phyloP scores from a whole-genome alignment of 225 moss, liverwort and hornwort species.

The Physcomitrellopsis africana region DNA sequence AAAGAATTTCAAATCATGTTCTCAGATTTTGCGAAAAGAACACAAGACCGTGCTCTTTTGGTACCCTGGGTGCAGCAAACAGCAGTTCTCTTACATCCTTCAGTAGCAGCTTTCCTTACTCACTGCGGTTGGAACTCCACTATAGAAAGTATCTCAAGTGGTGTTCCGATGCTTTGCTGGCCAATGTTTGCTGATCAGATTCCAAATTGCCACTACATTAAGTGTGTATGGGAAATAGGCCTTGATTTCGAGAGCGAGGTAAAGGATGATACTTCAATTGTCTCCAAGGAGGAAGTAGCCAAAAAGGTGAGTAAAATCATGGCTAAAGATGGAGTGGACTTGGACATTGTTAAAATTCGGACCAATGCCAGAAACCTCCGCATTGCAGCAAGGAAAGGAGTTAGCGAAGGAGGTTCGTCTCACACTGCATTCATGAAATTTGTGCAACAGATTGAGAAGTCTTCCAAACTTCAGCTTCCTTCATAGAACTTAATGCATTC shows the following conservation, averaged over 20 bases:
- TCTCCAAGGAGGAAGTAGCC: slow-evolving; percentile 9
- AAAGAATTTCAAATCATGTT: too few relatives aligned
- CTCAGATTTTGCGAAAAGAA: too few relatives aligned
- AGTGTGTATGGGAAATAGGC: slow-evolving; percentile 32
- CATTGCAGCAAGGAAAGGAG: slow-evolving; percentile 16
- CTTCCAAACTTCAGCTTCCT: not conserved
- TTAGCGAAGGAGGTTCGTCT: slow-evolving; percentile 26
- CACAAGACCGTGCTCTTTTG: too few relatives aligned
- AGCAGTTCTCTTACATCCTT: too few relatives aligned
- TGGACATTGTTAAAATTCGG: not conserved
- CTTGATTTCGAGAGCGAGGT: too few relatives aligned
- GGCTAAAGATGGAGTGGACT: not conserved
- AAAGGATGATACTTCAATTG: not conserved
- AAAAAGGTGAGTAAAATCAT: slow-evolving; percentile 26
- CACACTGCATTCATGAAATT: slow-evolving; percentile 9
- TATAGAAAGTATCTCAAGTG: too few relatives aligned
- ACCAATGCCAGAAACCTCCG: not conserved
- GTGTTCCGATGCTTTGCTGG: slow-evolving; percentile 24
- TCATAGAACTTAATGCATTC: not conserved
- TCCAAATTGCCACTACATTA: slow-evolving; percentile 18
- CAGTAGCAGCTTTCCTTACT: too few relatives aligned
- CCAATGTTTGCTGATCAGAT: slow-evolving; percentile 16
- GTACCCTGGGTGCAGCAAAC: too few relatives aligned
- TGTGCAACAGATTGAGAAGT: slow-evolving; percentile 3
- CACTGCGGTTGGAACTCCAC: too few relatives aligned